Evolutionary conservation across 2,329 filamentous ascomycete species (phyloP).

Genomic region (Cladosporium sp.): DNA sequence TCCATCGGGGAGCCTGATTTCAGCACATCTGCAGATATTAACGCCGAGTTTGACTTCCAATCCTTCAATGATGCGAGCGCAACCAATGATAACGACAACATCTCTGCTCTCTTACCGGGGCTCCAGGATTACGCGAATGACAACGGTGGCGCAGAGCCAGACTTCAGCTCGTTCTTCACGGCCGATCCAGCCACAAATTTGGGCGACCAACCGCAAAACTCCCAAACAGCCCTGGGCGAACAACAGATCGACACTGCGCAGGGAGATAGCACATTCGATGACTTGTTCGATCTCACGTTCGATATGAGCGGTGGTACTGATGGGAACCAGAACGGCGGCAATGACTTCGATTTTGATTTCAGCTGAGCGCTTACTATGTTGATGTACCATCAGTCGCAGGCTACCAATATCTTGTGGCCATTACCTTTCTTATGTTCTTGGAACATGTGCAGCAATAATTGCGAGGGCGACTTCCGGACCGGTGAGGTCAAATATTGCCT

Average conservation of each 20-base stretch:
- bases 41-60: slow-evolving; percentile 32
- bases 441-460: neutral
- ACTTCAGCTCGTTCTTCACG: slow-evolving; percentile 26
- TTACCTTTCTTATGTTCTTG: neutral
- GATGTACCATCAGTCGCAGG: neutral
- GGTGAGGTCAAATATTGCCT: neutral
- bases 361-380: neutral
- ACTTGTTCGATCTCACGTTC: slow-evolving; percentile 31
- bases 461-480: neutral
- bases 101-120: slow-evolving; percentile 37
- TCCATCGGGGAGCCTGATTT: slow-evolving; percentile 11
- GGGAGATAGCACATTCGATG: slow-evolving; percentile 30
- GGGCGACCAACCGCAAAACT: neutral
- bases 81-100: slow-evolving; percentile 27
- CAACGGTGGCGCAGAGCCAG: slow-evolving; percentile 18
- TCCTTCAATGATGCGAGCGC: slow-evolving; percentile 23
- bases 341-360: slow-evolving; percentile 31
- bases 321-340: slow-evolving; percentile 13
- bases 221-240: slow-evolving; percentile 12
- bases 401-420: neutral
- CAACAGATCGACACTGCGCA: slow-evolving; percentile 18
- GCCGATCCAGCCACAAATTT: slow-evolving; percentile 8
- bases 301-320: slow-evolving; percentile 28
- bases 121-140: slow-evolving; percentile 39
- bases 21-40: slow-evolving; percentile 10